Evolutionary conservation across 2,329 filamentous ascomycete species (phyloP).

Genomic region (Monosporascus sp.): DNA sequence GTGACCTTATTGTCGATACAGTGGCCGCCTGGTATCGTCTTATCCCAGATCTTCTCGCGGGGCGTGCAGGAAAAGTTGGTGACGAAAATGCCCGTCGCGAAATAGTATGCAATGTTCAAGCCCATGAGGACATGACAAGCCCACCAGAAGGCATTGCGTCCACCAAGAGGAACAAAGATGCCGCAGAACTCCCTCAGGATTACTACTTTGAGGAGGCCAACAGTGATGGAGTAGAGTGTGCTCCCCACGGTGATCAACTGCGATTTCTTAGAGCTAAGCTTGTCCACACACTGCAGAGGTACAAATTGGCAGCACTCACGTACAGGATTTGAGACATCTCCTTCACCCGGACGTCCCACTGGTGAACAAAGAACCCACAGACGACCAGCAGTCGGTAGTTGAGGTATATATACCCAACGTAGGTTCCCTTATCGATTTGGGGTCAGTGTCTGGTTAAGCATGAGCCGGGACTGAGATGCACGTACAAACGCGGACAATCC

Average conservation of each 20-base stretch:
- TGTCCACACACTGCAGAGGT: no score
- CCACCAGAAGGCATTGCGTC: slow-evolving; percentile 12
- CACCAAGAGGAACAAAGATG: slow-evolving; percentile 6
- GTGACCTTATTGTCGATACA: slow-evolving; percentile 37
- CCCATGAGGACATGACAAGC: slow-evolving; percentile 14
- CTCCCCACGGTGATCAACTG: no score
- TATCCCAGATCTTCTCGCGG: slow-evolving; percentile 21
- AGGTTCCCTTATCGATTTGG: no score
- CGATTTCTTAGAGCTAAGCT: no score
- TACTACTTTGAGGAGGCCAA: slow-evolving; percentile 5
- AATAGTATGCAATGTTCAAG: slow-evolving; percentile 17
- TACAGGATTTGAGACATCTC: not conserved
- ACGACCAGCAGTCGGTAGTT: no score
- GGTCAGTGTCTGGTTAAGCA: no score
- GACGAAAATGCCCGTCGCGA: slow-evolving; percentile 16
- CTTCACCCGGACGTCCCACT: not conserved
- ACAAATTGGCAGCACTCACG: no score
- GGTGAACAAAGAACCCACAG: not conserved
- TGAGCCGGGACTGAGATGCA: no score
- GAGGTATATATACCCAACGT: not conserved
- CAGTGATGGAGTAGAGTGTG: slow-evolving; percentile 3
- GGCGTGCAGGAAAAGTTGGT: slow-evolving; percentile 23
- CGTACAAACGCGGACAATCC: not conserved
- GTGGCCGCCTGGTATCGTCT: slow-evolving; percentile 13
- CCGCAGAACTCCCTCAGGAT: slow-evolving; percentile 10